A percentile compares a stretch with the other conserved stretches of the same genome.
Evolutionary conservation across 495 filamentous ascomycete species (phyloP).

Genomic region (Diplogelasinospora grovesii): DNA sequence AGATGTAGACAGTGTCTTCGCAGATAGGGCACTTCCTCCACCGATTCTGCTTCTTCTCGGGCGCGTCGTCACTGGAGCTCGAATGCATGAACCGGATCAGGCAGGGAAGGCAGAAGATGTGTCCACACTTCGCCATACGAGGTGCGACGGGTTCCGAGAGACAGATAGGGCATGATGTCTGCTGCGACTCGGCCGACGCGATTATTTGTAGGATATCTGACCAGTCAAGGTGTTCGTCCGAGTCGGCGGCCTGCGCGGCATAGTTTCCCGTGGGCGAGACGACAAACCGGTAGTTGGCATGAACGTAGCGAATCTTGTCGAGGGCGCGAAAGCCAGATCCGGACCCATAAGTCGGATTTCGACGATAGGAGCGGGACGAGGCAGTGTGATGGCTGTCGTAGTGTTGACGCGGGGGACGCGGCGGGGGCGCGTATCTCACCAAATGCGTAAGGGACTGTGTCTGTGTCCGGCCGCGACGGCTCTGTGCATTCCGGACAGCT

Average conservation of each 20-base stretch:
- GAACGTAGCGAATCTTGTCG: conserved; percentile 92
- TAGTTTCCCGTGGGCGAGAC: conserved; percentile 80
- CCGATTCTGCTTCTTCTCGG: conserved; percentile 53
- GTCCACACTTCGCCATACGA: conserved; percentile 94
- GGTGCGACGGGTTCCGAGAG: conserved; percentile 85
- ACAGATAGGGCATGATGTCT: conserved; percentile 86
- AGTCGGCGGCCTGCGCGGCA: conserved; percentile 69
- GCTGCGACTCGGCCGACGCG: conserved; percentile 82
- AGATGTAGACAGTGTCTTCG: conserved; percentile 79
- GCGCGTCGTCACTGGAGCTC: conserved; percentile 57
- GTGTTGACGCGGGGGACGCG: conserved; percentile 68
- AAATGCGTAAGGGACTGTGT: conserved; percentile 97
- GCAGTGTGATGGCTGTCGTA: conserved; percentile 46
- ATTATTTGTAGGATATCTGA: conserved; percentile 82
- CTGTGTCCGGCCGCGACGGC: conserved; percentile 86
- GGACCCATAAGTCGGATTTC: conserved; percentile 74
- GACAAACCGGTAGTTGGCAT: conserved; percentile 96
- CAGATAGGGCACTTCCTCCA: conserved; percentile 98
- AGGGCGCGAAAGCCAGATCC: conserved; percentile 87
- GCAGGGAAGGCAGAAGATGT: conserved; percentile 95
- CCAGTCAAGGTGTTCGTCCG: conserved; percentile 91
- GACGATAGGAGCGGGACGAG: conserved; percentile 42
- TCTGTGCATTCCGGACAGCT: conserved; percentile 76
- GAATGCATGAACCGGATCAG: conserved; percentile 94
- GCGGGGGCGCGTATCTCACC: conserved; percentile 82